Evolutionary conservation across 495 filamentous ascomycete species (phyloP).

Genomic region (Jackrogersella minutella): DNA sequence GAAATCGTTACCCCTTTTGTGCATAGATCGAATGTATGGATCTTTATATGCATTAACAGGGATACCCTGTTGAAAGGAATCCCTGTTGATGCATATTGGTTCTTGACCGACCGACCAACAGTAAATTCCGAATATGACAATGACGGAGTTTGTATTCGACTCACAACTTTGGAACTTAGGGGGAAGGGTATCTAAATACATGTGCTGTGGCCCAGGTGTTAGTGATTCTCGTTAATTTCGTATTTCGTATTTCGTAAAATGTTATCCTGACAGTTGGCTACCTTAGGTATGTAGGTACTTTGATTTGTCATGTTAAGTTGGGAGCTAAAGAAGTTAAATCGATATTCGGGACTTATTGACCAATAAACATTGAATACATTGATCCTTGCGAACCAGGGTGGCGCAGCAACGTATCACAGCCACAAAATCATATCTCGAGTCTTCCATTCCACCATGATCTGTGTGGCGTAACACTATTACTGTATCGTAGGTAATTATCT

Average conservation of each 20-base stretch:
- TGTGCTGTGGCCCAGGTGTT: no score
- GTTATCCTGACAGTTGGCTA: no score
- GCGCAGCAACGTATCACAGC: slow-evolving; percentile 1
- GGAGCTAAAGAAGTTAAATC: not conserved
- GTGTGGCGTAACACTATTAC: slow-evolving; percentile 3
- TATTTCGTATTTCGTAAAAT: no score
- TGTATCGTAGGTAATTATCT: no score
- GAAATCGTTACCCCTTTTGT: not conserved
- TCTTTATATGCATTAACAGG: slow-evolving; percentile 3
- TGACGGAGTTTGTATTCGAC: not conserved
- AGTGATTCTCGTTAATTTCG: no score
- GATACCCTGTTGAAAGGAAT: no score
- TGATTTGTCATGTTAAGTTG: not conserved
- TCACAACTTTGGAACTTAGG: not conserved
- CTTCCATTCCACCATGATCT: no score
- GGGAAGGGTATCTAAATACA: no score
- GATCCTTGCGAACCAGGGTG: not conserved
- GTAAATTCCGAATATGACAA: not conserved
- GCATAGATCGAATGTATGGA: slow-evolving; percentile 5
- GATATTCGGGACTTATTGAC: not conserved
- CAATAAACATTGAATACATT: not conserved
- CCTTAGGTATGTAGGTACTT: not conserved
- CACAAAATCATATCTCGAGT: not conserved
- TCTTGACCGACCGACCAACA: no score
- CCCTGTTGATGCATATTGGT: not conserved